Conservation (phyloP, 345 rosid species). For the Erucastrum elatum region DNA sequence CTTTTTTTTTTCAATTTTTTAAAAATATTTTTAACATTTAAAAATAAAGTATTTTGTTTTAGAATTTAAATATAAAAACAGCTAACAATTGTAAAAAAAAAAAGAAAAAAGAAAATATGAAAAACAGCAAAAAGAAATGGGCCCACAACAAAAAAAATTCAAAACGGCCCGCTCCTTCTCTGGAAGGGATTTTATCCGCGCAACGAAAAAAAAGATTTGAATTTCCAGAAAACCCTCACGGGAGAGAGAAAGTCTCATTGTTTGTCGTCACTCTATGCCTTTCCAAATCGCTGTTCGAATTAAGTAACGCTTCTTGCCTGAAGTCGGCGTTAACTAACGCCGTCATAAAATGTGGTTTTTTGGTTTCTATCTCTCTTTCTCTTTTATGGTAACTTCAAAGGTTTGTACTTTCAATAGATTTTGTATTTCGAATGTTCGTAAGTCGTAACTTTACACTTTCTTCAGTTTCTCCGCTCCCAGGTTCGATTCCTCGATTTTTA, state of each 20-base stretch:
- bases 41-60: no score
- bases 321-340: background rate
- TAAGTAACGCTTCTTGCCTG: background rate
- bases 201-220: background rate
- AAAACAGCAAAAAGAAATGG: background rate
- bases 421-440: background rate
- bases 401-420: background rate
- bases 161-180: background rate
- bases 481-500: slow-evolving; percentile 45
- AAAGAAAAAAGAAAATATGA: no score
- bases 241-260: background rate
- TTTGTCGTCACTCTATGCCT: background rate
- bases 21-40: no score
- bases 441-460: background rate
- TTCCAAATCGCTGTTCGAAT: background rate
- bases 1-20: no score
- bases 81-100: no score
- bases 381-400: background rate
- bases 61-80: no score
- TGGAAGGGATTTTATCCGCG: background rate
- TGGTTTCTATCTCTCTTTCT: background rate
- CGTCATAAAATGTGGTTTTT: background rate
- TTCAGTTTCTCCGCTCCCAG: background rate
- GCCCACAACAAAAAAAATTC: background rate
- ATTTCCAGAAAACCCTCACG: background rate